Evolutionary conservation across 495 filamentous ascomycete genomes (phyloP).

Genomic region (Talaromyces liani): DNA sequence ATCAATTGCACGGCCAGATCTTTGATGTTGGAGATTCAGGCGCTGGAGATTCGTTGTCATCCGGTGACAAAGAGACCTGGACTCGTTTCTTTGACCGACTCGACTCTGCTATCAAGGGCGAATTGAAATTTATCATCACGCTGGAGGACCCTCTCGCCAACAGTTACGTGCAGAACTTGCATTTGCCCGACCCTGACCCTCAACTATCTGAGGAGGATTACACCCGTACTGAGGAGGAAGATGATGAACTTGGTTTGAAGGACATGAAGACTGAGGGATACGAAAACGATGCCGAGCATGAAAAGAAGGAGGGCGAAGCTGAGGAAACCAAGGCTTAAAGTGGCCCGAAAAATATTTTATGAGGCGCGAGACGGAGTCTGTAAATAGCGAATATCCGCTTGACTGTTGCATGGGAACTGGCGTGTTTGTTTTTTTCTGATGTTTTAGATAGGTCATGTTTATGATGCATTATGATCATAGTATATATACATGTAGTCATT

Average conservation of each 20-base stretch:
- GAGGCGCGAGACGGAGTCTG: slow-evolving; percentile 4
- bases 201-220: slow-evolving; percentile 83
- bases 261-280: slow-evolving; percentile 94
- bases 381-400: background rate
- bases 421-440: background rate
- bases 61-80: slow-evolving; percentile 63
- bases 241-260: slow-evolving; percentile 79
- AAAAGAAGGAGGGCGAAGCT: background rate
- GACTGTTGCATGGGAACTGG: background rate
- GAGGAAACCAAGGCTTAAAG: background rate
- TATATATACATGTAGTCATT: background rate
- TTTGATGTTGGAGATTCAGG: slow-evolving; percentile 61
- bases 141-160: slow-evolving; percentile 83
- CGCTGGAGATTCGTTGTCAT: slow-evolving; percentile 69
- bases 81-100: slow-evolving; percentile 69
- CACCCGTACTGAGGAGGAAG: slow-evolving; percentile 77
- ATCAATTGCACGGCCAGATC: slow-evolving; percentile 78
- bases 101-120: slow-evolving; percentile 68
- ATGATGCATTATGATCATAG: background rate
- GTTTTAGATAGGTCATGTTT: background rate
- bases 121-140: slow-evolving; percentile 76
- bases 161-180: slow-evolving; percentile 88
- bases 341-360: background rate
- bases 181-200: slow-evolving; percentile 62
- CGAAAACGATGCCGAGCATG: slow-evolving; percentile 45